Base-by-base conservation (phyloP, 2,329 filamentous ascomycete genomes). In the Elsinoe ampelina region DNA sequence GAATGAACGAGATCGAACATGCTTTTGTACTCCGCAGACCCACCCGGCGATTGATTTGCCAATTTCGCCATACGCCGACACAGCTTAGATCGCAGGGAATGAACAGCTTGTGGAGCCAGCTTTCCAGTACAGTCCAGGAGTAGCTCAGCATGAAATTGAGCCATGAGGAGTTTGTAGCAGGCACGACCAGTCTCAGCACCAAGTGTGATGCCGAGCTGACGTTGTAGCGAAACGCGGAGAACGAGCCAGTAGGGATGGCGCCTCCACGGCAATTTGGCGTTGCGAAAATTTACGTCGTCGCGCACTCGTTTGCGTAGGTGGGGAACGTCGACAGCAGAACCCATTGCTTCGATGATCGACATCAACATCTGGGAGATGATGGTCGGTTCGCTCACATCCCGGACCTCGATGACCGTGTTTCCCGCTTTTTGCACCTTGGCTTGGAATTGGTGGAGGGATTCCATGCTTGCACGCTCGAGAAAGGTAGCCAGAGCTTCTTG, bases 201-300 rank as follows among this genome's bases (percentile, higher is more conserved):
- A 11, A 55, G 19, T 4, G 30, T 6, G 15, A 35, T 36, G 26
- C 39, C 32, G 2, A 86, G 70, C 6, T 77, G 72, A 0, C 82
- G 74, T 50, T 82, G 76, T 1, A 80, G 62, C 0, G 75, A 72
- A 1, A 87, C 81, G 0, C 83, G 78, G 3, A 87, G 66, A 0
- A 82, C 70, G 0, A 88, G 75, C 78, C 83, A 88, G 52, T 79
- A 75, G 0, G 84, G 76, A 1, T 77, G 77, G 36, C 85, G 72
- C 15, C 84, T 73, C 84, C 84, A 88, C 0, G 83, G 83, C 0
- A 72, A 64, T 1, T 74, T 66, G 0, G 74, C 60, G 20, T 60
- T 3, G 0, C 39, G 11, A 41, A 58, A 62, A 6, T 59, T 22
- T 2, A 62, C 50, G n/a, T 85, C 82, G 51, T 87, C 85, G 0